These are phyloP conservation scores for Cutaneotrichosporon spelunceum DNA, from an alignment of 1,284 basidiomycete genomes.

Conservation along the genomic window DNA sequence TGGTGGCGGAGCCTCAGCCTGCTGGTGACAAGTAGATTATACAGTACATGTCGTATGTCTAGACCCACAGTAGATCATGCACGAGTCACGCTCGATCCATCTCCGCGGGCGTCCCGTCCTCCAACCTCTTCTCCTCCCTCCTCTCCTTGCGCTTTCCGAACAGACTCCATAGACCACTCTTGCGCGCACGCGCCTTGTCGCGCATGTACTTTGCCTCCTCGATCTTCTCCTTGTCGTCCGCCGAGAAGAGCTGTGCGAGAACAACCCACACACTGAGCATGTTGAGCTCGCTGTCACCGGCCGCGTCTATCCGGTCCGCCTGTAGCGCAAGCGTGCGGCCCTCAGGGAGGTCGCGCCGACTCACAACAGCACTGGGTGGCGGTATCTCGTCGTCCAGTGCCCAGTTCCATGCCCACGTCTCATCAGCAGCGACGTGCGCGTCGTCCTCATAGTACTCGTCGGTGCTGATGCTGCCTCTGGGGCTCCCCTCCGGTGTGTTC, in stretches of 20 bases:
- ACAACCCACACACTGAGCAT: constrained; percentile 15
- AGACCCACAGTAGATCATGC: too few relatives aligned
- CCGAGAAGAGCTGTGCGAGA: constrained; percentile 11
- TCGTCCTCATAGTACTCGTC: neutral
- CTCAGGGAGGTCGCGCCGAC: constrained; percentile 46
- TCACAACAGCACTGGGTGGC: constrained; percentile 49
- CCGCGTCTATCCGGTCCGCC: constrained; percentile 47
- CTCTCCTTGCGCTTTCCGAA: neutral
- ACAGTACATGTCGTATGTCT: neutral
- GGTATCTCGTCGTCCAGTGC: constrained; percentile 50
- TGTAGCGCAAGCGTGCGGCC: constrained; percentile 45
- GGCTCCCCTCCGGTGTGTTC: neutral
- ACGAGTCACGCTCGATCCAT: too few relatives aligned
- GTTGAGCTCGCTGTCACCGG: constrained; percentile 26
- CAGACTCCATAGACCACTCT: neutral
- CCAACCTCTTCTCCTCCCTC: constrained; percentile 1
- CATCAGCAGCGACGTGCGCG: constrained; percentile 1
- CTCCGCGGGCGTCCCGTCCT: too few relatives aligned
- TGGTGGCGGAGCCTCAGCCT: neutral
- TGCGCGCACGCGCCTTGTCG: neutral
- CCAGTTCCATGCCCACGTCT: constrained; percentile 46
- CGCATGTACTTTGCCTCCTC: constrained; percentile 11
- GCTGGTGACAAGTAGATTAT: neutral
- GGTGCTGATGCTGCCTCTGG: neutral
- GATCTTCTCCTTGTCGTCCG: neutral